Percentiles rank a stretch among this genome's conserved stretches.
phyloP scores from a whole-genome alignment of 2,329 filamentous ascomycete species.

The Fusarium sacchari region DNA sequence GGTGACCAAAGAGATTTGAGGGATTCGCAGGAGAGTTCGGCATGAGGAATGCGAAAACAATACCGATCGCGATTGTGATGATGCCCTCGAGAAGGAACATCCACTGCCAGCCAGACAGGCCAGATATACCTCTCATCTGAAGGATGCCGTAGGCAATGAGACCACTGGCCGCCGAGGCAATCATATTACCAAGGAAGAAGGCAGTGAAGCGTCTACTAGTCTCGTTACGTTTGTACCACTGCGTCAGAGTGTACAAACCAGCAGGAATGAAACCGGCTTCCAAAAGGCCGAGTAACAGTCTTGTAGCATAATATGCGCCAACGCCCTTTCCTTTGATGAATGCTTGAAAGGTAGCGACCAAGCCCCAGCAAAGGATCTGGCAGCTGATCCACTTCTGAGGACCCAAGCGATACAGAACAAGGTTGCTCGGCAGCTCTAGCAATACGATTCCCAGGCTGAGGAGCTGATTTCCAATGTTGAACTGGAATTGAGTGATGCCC shows the following conservation, averaged over 20 bases:
- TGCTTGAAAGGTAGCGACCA: not conserved
- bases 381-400: constrained; percentile 5
- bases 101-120: constrained; percentile 55
- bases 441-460: not conserved
- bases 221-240: constrained; percentile 57
- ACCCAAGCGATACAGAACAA: not conserved
- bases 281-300: not conserved
- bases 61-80: not conserved
- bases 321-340: not conserved
- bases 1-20: not conserved
- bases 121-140: constrained; percentile 23
- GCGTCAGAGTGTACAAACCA: constrained; percentile 56
- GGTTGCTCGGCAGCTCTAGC: constrained; percentile 1
- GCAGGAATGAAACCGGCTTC: constrained; percentile 45
- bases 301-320: not conserved
- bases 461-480: constrained; percentile 2
- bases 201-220: constrained; percentile 55
- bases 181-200: constrained; percentile 57
- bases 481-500: constrained; percentile 51
- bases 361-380: not conserved
- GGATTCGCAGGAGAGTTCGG: not conserved
- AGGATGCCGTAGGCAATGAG: not conserved
- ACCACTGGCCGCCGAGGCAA: constrained; percentile 46
- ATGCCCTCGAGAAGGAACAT: not conserved
- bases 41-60: not conserved